Percentiles rank a stretch among this genome's conserved stretches.
phyloP scores from a whole-genome alignment of 495 filamentous ascomycete species.

The Extremus antarcticus region DNA sequence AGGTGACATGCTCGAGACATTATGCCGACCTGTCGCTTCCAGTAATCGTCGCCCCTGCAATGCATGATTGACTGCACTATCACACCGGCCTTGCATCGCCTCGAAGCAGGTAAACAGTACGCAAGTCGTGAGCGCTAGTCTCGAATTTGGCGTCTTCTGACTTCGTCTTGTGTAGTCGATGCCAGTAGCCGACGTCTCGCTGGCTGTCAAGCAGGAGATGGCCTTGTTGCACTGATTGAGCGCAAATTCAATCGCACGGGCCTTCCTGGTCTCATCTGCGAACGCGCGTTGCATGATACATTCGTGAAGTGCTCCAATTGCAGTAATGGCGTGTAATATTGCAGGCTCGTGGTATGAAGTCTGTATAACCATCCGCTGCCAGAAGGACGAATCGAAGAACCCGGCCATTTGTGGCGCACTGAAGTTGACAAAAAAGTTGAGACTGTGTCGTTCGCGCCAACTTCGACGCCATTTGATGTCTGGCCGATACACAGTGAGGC shows the following conservation, averaged over 20 bases:
- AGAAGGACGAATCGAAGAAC: conserved; percentile 19
- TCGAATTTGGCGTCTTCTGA: background rate
- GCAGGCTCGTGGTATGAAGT: conserved; percentile 16
- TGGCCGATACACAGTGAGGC: conserved; percentile 5
- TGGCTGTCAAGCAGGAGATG: conserved; percentile 7
- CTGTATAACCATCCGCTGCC: conserved; percentile 20
- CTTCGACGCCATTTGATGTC: conserved; percentile 14
- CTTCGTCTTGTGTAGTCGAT: background rate
- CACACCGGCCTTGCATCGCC: conserved; percentile 19
- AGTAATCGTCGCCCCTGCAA: conserved; percentile 14
- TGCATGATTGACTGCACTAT: conserved; percentile 18
- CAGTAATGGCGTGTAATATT: conserved; percentile 21
- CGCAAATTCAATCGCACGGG: conserved; percentile 14
- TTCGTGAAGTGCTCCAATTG: conserved; percentile 21
- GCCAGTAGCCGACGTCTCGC: background rate
- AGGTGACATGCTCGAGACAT: background rate
- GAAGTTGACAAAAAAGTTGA: conserved; percentile 20
- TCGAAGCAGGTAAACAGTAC: conserved; percentile 24
- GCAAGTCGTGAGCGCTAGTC: conserved; percentile 19
- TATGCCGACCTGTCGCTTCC: conserved; percentile 1
- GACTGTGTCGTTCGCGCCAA: conserved; percentile 17
- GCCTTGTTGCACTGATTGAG: conserved; percentile 16
- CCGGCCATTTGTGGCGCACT: conserved; percentile 19
- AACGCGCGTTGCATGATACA: conserved; percentile 15
- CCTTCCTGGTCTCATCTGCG: conserved; percentile 13